phyloP scores from a whole-genome alignment of 805 yeast species.

The Candida tammaniensis region DNA sequence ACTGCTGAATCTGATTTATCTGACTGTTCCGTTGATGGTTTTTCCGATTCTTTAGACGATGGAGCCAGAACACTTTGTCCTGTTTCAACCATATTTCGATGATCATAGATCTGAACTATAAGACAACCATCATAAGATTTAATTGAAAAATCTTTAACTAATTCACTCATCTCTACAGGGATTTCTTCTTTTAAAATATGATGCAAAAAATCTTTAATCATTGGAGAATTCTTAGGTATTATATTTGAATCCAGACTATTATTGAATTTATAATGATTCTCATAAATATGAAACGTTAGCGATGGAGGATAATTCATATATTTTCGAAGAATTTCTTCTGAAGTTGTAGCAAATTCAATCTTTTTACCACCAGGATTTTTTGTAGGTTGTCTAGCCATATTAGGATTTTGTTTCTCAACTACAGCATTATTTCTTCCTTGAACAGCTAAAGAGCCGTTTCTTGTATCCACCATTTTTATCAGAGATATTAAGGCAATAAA shows the following conservation, averaged over 20 bases:
- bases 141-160: slow-evolving; percentile 81
- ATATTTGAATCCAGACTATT: slow-evolving; percentile 76
- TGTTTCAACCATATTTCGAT: slow-evolving; percentile 48
- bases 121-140: slow-evolving; percentile 87
- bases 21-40: neutral
- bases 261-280: slow-evolving; percentile 87
- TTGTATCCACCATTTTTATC: slow-evolving; percentile 1
- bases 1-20: neutral
- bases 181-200: slow-evolving; percentile 79
- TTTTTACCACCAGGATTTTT: slow-evolving; percentile 16
- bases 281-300: slow-evolving; percentile 84
- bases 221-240: slow-evolving; percentile 75
- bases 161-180: slow-evolving; percentile 87
- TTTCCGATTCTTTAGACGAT: neutral
- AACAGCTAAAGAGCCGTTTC: too few species aligned
- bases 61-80: neutral
- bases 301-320: slow-evolving; percentile 78
- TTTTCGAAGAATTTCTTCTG: slow-evolving; percentile 71
- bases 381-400: slow-evolving; percentile 9
- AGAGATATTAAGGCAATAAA: too few species aligned
- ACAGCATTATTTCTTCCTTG: too few species aligned
- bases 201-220: slow-evolving; percentile 74
- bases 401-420: slow-evolving; percentile 1
- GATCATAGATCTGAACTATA: slow-evolving; percentile 83
- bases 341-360: slow-evolving; percentile 64